These are phyloP conservation scores for Wickerhamomyces bisporus DNA, from an alignment of 805 yeast species.

Conservation along the genomic window DNA sequence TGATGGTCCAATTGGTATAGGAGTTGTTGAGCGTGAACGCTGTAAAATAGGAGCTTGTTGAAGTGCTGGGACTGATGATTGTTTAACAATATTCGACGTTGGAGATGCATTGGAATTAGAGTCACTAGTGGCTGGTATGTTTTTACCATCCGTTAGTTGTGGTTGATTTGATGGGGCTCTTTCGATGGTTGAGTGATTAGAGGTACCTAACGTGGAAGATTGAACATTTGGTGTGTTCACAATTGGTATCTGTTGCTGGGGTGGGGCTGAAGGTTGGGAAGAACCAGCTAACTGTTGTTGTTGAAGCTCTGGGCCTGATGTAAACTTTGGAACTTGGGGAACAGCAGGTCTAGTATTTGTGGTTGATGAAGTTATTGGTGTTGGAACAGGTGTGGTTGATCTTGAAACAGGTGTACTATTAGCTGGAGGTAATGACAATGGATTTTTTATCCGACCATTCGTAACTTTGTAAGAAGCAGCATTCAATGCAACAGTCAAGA, in stretches of 20 bases:
- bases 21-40: too few relatives aligned
- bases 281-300: too few relatives aligned
- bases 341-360: too few relatives aligned
- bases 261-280: too few relatives aligned
- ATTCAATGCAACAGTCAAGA: constrained; percentile 73
- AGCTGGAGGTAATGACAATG: constrained; percentile 27
- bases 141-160: too few relatives aligned
- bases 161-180: too few relatives aligned
- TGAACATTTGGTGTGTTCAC: not conserved
- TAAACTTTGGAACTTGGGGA: constrained; percentile 1
- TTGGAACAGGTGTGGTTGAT: constrained; percentile 14
- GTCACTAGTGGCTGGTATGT: not conserved
- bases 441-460: constrained; percentile 44
- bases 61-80: not conserved
- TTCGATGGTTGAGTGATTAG: too few relatives aligned
- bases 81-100: too few relatives aligned
- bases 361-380: too few relatives aligned
- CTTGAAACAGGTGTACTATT: constrained; percentile 11
- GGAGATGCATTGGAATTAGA: not conserved
- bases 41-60: not conserved
- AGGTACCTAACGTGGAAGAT: too few relatives aligned
- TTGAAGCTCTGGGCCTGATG: not conserved
- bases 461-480: constrained; percentile 66
- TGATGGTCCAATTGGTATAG: not conserved
- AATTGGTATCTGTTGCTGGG: too few relatives aligned